Conservation (phyloP, 169 alveolate genomes). For the Cryptosporidium canis region DNA sequence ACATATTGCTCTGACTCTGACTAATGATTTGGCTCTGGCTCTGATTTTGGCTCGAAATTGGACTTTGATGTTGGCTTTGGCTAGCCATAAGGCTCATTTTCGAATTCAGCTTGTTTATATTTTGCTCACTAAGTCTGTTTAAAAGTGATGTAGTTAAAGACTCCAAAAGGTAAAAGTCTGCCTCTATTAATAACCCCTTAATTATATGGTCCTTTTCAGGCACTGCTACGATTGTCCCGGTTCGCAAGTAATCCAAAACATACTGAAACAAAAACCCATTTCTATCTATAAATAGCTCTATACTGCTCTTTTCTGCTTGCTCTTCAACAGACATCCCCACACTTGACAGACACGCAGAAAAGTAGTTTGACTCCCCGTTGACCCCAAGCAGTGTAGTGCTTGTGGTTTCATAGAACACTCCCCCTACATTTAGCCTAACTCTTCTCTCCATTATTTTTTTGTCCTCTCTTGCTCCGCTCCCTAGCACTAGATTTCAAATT, state of each 20-base stretch:
- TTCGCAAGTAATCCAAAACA: conserved; percentile 45
- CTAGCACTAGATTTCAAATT: background rate
- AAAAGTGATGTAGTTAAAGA: conserved; percentile 1
- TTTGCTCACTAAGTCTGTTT: conserved; percentile 17
- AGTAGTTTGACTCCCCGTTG: conserved; percentile 35
- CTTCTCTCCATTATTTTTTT: conserved; percentile 38
- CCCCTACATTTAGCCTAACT: conserved; percentile 60
- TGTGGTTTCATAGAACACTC: conserved; percentile 50
- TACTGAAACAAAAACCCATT: conserved; percentile 60
- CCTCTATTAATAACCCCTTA: conserved; percentile 54
- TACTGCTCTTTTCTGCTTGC: background rate
- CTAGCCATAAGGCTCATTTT: conserved; percentile 17
- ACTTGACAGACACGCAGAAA: conserved; percentile 20
- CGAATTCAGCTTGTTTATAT: conserved; percentile 14
- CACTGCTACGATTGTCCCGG: conserved; percentile 55
- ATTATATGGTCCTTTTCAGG: conserved; percentile 52
- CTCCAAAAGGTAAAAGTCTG: conserved; percentile 61
- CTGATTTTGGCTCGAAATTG: background rate
- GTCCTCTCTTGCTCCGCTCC: background rate
- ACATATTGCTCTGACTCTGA: background rate
- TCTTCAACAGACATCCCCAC: background rate
- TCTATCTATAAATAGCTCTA: conserved; percentile 46
- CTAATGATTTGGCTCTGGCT: background rate
- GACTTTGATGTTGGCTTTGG: background rate
- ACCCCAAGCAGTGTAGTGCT: conserved; percentile 17